phyloP scores from a whole-genome alignment of 208 protist genomes.

The Trypanosoma vivax region DNA sequence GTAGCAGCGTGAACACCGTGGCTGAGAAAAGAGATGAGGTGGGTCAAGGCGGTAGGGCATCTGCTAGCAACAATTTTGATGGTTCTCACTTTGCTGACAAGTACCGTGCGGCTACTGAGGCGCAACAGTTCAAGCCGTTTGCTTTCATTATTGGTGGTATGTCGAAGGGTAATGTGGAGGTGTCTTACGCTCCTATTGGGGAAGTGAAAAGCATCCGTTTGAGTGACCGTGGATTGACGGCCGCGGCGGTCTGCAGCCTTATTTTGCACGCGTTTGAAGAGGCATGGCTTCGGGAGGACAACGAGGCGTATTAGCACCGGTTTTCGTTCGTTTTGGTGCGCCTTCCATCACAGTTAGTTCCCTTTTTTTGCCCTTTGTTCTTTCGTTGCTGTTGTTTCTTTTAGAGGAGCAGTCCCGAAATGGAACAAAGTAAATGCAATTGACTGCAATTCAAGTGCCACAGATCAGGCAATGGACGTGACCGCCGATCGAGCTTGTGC shows the following conservation, averaged over 20 bases:
- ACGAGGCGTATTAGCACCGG: constrained; percentile 28
- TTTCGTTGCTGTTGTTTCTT: not conserved
- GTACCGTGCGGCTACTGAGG: constrained; percentile 32
- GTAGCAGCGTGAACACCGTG: constrained; percentile 1
- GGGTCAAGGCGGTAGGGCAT: constrained; percentile 6
- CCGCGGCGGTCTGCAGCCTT: constrained; percentile 60
- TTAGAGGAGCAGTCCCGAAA: not conserved
- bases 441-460: too few species aligned
- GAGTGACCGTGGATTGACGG: constrained; percentile 74
- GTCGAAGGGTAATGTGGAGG: constrained; percentile 74
- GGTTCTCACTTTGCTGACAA: constrained; percentile 29
- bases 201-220: constrained; percentile 63
- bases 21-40: constrained; percentile 18
- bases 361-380: not conserved
- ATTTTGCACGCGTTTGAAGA: constrained; percentile 82
- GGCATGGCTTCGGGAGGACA: constrained; percentile 78
- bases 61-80: constrained; percentile 23
- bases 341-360: not conserved
- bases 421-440: too few species aligned
- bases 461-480: too few species aligned
- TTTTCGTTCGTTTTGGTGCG: not conserved
- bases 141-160: constrained; percentile 85
- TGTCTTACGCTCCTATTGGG: constrained; percentile 52
- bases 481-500: too few species aligned
- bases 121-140: constrained; percentile 62